Conservation (phyloP, 148 eudicot species). For the Limonium bicolor region DNA sequence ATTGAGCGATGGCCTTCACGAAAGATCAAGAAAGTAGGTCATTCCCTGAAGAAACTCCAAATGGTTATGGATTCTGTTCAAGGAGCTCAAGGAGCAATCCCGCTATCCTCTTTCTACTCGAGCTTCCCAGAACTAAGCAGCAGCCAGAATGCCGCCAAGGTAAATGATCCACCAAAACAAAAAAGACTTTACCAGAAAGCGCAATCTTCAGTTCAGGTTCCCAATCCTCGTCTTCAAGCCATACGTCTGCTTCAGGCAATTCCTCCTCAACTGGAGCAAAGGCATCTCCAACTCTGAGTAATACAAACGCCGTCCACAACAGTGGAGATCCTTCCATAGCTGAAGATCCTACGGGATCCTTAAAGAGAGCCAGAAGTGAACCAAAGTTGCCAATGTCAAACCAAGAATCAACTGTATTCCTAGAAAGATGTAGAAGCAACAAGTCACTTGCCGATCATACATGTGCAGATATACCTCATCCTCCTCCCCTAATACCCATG, state of each 20-base stretch:
- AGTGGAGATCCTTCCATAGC: conserved; percentile 19
- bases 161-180: conserved; percentile 19
- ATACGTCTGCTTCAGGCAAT: conserved; percentile 49
- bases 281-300: conserved; percentile 14
- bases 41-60: conserved; percentile 77
- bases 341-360: conserved; percentile 4
- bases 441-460: not conserved
- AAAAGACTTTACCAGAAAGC: conserved; percentile 23
- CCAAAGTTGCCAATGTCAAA: not conserved
- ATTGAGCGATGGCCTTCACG: conserved; percentile 98
- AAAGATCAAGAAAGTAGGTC: conserved; percentile 91
- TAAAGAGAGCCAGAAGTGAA: conserved; percentile 1
- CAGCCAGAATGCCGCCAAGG: conserved; percentile 9
- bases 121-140: conserved; percentile 58
- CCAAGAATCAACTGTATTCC: not conserved
- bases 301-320: conserved; percentile 12
- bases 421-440: conserved; percentile 5
- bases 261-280: conserved; percentile 36
- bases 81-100: conserved; percentile 72
- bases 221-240: conserved; percentile 49
- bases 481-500: conserved; percentile 12
- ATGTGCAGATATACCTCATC: not conserved
- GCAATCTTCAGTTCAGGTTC: conserved; percentile 26
- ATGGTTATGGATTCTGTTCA: conserved; percentile 74
- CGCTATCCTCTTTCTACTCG: conserved; percentile 57